These are phyloP conservation scores for Spathaspora girioi DNA, from an alignment of 805 yeast species.

Conservation along the genomic window DNA sequence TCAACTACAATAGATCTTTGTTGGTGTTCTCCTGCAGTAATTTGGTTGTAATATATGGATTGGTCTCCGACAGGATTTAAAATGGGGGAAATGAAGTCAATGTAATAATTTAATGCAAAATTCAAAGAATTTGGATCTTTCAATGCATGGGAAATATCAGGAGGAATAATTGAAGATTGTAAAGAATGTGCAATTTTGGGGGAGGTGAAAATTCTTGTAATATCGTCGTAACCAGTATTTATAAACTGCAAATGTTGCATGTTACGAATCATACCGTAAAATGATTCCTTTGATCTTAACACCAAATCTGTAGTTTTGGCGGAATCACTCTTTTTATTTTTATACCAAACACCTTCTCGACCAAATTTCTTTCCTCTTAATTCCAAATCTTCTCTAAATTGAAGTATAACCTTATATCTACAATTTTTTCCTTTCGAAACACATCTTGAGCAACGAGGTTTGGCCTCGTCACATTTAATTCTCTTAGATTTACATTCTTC, in stretches of 20 bases:
- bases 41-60: constrained; percentile 6
- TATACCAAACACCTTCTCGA: constrained; percentile 25
- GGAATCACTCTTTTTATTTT: constrained; percentile 5
- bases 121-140: constrained; percentile 12
- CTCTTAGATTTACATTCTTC: constrained; percentile 17
- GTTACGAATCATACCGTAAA: constrained; percentile 14
- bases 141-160: constrained; percentile 11
- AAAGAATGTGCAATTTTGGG: constrained; percentile 8
- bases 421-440: constrained; percentile 13
- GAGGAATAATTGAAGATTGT: constrained; percentile 20
- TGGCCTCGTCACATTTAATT: constrained; percentile 25
- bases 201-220: constrained; percentile 4
- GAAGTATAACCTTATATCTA: constrained; percentile 17
- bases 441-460: constrained; percentile 21
- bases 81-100: constrained; percentile 23
- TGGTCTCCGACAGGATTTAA: constrained; percentile 21
- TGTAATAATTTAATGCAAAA: constrained; percentile 22
- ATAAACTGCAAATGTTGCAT: constrained; percentile 13
- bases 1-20: constrained; percentile 14
- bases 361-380: constrained; percentile 22
- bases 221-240: constrained; percentile 14
- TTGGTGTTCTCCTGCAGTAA: constrained; percentile 1
- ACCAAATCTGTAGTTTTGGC: constrained; percentile 11
- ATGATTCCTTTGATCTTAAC: constrained; percentile 9
- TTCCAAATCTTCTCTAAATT: constrained; percentile 24